These are phyloP conservation scores for Citrullus colocynthis DNA, from an alignment of 306 rosid genomes.

Conservation along the genomic window DNA sequence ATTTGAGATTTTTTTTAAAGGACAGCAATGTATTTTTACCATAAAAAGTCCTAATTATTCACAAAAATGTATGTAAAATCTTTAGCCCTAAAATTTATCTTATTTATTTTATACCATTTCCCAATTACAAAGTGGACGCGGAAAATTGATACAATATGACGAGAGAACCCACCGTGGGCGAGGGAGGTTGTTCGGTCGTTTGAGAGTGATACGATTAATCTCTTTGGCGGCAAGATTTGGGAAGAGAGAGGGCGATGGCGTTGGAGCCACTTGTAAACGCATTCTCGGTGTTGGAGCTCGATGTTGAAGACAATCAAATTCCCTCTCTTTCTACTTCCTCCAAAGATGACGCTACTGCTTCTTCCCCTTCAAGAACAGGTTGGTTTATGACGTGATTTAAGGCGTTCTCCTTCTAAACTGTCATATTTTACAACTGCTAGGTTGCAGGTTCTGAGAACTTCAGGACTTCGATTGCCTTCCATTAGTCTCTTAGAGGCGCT, in stretches of 20 bases:
- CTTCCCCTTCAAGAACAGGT: constrained; percentile 2
- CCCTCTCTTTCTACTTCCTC: constrained; percentile 15
- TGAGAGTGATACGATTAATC: background rate
- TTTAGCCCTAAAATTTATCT: too few relatives aligned
- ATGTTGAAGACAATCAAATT: constrained; percentile 36
- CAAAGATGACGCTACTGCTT: background rate
- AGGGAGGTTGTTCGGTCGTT: background rate
- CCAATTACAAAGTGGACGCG: too few relatives aligned
- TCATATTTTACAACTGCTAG: background rate
- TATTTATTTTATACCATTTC: too few relatives aligned
- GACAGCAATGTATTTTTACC: too few relatives aligned
- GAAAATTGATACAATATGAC: too few relatives aligned
- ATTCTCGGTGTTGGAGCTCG: constrained; percentile 56
- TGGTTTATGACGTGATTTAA: background rate
- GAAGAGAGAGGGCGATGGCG: background rate
- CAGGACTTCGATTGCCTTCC: background rate
- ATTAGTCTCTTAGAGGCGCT: background rate
- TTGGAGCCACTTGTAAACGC: constrained; percentile 46
- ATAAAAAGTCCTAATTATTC: too few relatives aligned
- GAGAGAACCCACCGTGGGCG: too few relatives aligned
- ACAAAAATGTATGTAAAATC: too few relatives aligned
- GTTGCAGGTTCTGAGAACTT: background rate
- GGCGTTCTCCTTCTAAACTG: background rate
- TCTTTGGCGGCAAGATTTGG: background rate
- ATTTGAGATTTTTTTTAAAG: too few relatives aligned